Percentiles rank a stretch among this genome's conserved stretches.
These are phyloP conservation scores for Neodidymelliopsis sp. DNA, from an alignment of 2,329 filamentous ascomycete species.

Conservation along the genomic window DNA sequence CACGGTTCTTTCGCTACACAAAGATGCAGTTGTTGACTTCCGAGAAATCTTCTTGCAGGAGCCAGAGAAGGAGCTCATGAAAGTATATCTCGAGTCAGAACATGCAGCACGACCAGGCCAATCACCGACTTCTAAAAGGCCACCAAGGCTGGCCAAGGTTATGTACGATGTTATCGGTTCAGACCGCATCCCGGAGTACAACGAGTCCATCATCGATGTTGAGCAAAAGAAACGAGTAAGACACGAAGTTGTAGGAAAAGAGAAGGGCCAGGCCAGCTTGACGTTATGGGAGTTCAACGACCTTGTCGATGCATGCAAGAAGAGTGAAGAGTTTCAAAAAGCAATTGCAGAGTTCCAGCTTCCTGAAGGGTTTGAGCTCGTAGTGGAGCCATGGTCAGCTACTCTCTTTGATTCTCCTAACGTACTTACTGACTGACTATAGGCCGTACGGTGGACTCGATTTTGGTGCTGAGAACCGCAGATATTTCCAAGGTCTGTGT, in stretches of 20 bases:
- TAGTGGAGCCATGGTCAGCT: conserved; percentile 60
- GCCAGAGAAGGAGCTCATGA: conserved; percentile 58
- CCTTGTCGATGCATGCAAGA: conserved; percentile 55
- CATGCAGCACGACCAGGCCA: conserved; percentile 49
- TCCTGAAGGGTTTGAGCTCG: conserved; percentile 63
- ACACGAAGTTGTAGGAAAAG: conserved; percentile 57
- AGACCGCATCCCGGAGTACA: conserved; percentile 61
- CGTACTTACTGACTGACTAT: conserved; percentile 2
- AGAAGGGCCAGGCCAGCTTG: conserved; percentile 56
- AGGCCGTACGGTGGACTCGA: conserved; percentile 63
- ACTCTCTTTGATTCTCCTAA: neutral
- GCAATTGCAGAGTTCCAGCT: conserved; percentile 61
- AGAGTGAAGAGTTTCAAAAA: conserved; percentile 61
- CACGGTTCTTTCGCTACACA: conserved; percentile 55
- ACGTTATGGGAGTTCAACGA: conserved; percentile 52
- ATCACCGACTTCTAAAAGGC: conserved; percentile 53
- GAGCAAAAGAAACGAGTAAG: conserved; percentile 51
- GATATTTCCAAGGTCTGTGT: conserved; percentile 63
- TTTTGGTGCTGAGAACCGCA: conserved; percentile 54
- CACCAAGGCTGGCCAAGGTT: conserved; percentile 60
- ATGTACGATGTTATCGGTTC: conserved; percentile 64
- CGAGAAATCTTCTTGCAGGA: conserved; percentile 61
- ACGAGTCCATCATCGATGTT: conserved; percentile 62
- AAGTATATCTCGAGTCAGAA: conserved; percentile 58
- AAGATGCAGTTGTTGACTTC: conserved; percentile 52